Evolutionary conservation across 768 basidiomycete species (phyloP), one percentile per base, ranked within the genome.

Genomic region (Termitomyces sp.): DNA sequence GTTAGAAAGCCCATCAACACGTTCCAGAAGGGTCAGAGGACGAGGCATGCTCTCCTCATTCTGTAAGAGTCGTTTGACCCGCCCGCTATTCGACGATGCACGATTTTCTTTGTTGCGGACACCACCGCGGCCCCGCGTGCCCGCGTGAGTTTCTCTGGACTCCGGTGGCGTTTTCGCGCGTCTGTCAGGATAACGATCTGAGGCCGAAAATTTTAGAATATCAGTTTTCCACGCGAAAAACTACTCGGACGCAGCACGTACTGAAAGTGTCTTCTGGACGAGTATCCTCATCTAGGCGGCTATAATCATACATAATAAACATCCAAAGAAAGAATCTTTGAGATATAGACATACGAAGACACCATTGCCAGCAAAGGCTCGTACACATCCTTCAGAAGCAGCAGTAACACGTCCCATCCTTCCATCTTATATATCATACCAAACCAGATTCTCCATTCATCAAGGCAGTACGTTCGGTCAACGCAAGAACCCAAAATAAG

Each of bases 361-460:
- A 44, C 44, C 44, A 44, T 44, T n/a, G 18, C 44, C 44, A 44
- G 8, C 4, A 44, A n/a, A n/a, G 44, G 44, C 18, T 44, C 44
- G n/a, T 44, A 44, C 18, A 44, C 18, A 18, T 44, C n/a, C 44
- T 44, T 44, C 44, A 44, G 18, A 44, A 44, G 44, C n/a, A 7
- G 20, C 44, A 44, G 44, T 44, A 55, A 44, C 40, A 18, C 40
- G 7, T 55, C 40, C 54, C 54, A 55, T 7, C 54, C 54, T 42
- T 55, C 54, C 24, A 9, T 18, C 39, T 55, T 40, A 18, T 55
- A 44, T 1, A 55, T 33, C 40, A 55, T 18, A 32, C 40, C 54
- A 9, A 55, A 55, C 54, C 54, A 55, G 7, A 55, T 39, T 44
- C 39, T 55, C 54, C 54, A 55, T 33, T 55, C 54, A 24, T 55